These are phyloP conservation scores for Bruguiera hainesii DNA, from an alignment of 441 rosid genomes.

Conservation along the genomic window DNA sequence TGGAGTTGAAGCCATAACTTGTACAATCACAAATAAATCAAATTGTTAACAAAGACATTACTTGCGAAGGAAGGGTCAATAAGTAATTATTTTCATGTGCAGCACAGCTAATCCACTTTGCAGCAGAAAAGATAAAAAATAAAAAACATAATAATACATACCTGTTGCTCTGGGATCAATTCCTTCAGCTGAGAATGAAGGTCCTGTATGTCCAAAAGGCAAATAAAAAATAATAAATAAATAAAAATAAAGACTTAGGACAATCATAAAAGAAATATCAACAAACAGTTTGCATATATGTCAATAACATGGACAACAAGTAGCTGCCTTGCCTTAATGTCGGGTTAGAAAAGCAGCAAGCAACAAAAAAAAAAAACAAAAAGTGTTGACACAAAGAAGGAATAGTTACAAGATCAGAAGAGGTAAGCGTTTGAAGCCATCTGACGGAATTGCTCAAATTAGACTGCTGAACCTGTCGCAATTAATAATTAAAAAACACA, in stretches of 20 bases:
- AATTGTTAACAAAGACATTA: too few relatives aligned
- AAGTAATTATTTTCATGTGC: too few relatives aligned
- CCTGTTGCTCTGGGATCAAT: slow-evolving; percentile 95
- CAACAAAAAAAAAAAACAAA: not conserved
- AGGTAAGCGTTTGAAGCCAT: slow-evolving; percentile 89
- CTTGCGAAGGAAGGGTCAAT: too few relatives aligned
- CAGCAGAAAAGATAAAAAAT: not conserved
- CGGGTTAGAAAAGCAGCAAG: too few relatives aligned
- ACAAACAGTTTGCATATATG: not conserved
- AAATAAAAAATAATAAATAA: not conserved
- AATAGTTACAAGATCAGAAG: slow-evolving; percentile 56
- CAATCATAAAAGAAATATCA: not conserved
- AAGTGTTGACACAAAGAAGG: not conserved
- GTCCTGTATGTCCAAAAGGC: slow-evolving; percentile 43
- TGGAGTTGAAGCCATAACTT: too few relatives aligned
- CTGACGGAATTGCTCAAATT: slow-evolving; percentile 59
- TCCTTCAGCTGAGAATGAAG: slow-evolving; percentile 88
- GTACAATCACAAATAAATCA: too few relatives aligned
- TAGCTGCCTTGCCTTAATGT: too few relatives aligned
- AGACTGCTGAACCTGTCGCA: slow-evolving; percentile 53
- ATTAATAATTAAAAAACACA: not conserved
- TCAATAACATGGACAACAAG: too few relatives aligned
- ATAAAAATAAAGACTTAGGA: not conserved
- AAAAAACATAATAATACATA: slow-evolving; percentile 18
- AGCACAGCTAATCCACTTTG: too few relatives aligned